phyloP scores from a whole-genome alignment of 1,284 basidiomycete genomes.

The Waitea zeae region DNA sequence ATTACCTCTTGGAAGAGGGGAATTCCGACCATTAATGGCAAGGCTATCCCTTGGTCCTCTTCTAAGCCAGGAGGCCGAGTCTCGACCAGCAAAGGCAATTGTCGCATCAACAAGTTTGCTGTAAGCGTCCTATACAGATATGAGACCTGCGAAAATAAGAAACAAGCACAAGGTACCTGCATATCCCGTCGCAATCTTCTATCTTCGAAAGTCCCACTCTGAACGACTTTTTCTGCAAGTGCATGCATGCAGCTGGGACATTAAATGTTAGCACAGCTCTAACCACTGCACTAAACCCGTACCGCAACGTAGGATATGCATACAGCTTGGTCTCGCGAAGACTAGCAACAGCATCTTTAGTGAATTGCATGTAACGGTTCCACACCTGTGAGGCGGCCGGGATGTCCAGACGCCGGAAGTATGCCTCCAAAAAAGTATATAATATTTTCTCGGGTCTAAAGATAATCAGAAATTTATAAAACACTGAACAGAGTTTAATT shows the following conservation, averaged over 20 bases:
- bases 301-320: conserved; percentile 64
- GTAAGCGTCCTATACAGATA: conserved; percentile 49
- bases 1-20: conserved; percentile 25
- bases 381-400: conserved; percentile 87
- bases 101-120: conserved; percentile 75
- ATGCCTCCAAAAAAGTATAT: conserved; percentile 81
- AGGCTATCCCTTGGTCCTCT: conserved; percentile 43
- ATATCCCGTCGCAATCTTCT: conserved; percentile 78
- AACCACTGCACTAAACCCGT: conserved; percentile 8
- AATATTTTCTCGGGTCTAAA: conserved; percentile 46
- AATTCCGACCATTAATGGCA: conserved; percentile 44
- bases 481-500: too few relatives aligned
- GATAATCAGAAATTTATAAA: conserved; percentile 3
- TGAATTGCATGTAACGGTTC: conserved; percentile 62
- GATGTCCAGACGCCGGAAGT: conserved; percentile 73
- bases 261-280: conserved; percentile 7
- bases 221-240: conserved; percentile 71
- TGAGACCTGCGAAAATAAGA: neutral
- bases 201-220: conserved; percentile 84
- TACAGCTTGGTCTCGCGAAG: conserved; percentile 50
- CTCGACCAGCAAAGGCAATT: conserved; percentile 59
- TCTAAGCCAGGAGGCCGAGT: conserved; percentile 67
- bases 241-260: conserved; percentile 56
- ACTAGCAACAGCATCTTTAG: conserved; percentile 58
- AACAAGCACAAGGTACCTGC: conserved; percentile 30